Percentiles rank a stretch among this genome's conserved stretches.
Conservation (phyloP, 495 filamentous ascomycete genomes). For the Aspergillus hancockii region DNA sequence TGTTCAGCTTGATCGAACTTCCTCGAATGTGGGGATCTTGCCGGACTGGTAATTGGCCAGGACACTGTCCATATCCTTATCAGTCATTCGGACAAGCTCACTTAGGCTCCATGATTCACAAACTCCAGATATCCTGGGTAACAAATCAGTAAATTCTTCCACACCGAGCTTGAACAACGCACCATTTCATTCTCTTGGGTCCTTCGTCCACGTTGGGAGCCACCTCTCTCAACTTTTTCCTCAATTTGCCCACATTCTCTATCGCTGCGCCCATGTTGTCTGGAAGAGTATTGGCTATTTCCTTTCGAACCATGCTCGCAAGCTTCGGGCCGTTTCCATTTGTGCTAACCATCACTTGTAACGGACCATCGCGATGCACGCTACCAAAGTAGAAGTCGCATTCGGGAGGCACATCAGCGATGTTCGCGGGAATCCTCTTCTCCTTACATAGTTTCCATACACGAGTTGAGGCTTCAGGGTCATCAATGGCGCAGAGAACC, state of each 20-base stretch:
- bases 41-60: constrained; percentile 65
- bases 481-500: constrained; percentile 91
- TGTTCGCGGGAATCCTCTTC: constrained; percentile 82
- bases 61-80: constrained; percentile 79
- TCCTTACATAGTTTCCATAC: constrained; percentile 94
- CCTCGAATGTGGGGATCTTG: constrained; percentile 40
- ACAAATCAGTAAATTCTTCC: neutral
- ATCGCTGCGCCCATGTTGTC: constrained; percentile 79
- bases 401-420: constrained; percentile 94
- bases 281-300: constrained; percentile 78
- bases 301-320: constrained; percentile 80
- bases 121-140: constrained; percentile 76
- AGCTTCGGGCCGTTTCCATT: constrained; percentile 95
- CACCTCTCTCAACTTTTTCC: constrained; percentile 74
- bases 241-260: constrained; percentile 73
- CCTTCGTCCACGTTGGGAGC: constrained; percentile 74
- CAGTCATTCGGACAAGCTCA: constrained; percentile 81
- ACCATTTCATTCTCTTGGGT: constrained; percentile 91
- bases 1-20: constrained; percentile 29
- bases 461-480: constrained; percentile 77
- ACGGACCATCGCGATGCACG: constrained; percentile 88
- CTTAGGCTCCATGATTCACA: constrained; percentile 86
- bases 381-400: constrained; percentile 99
- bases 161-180: constrained; percentile 22
- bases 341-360: constrained; percentile 98